Percentiles rank a stretch among this genome's conserved stretches.
phyloP scores from a whole-genome alignment of 306 rosid genomes.

The Quercus agrifolia region DNA sequence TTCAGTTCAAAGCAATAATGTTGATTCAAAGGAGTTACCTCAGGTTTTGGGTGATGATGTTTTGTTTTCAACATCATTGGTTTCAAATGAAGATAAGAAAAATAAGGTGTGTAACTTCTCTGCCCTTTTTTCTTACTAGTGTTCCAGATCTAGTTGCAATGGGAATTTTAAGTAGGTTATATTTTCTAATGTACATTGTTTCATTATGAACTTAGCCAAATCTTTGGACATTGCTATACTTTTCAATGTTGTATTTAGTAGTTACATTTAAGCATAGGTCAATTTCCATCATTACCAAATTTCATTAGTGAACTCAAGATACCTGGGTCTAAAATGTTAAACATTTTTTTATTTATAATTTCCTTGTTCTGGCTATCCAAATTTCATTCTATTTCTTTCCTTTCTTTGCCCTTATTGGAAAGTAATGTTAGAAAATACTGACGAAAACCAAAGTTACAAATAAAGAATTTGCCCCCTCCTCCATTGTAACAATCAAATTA shows the following conservation, averaged over 20 bases:
- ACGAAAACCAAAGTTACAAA: neutral
- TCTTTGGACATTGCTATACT: neutral
- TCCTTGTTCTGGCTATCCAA: neutral
- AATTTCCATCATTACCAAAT: too few species aligned
- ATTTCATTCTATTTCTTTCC: neutral
- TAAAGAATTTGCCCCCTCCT: neutral
- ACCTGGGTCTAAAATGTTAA: neutral
- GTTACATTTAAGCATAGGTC: neutral
- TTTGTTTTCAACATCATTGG: neutral
- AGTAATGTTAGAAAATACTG: neutral
- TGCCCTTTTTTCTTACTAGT: neutral
- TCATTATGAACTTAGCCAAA: neutral
- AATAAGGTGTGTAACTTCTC: conserved; percentile 36
- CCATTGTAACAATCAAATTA: too few species aligned
- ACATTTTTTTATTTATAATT: neutral
- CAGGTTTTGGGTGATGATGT: conserved; percentile 12
- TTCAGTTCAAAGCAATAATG: conserved; percentile 23
- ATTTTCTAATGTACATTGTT: neutral
- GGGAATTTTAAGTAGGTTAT: too few species aligned
- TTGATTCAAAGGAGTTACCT: conserved; percentile 6
- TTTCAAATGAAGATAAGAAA: conserved; percentile 5
- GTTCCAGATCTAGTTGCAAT: neutral
- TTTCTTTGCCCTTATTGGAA: neutral
- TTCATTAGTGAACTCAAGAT: too few species aligned
- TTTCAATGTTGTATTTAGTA: neutral